phyloP scores from a whole-genome alignment of 208 protist genomes.

The Tritrichomonas foetus region DNA sequence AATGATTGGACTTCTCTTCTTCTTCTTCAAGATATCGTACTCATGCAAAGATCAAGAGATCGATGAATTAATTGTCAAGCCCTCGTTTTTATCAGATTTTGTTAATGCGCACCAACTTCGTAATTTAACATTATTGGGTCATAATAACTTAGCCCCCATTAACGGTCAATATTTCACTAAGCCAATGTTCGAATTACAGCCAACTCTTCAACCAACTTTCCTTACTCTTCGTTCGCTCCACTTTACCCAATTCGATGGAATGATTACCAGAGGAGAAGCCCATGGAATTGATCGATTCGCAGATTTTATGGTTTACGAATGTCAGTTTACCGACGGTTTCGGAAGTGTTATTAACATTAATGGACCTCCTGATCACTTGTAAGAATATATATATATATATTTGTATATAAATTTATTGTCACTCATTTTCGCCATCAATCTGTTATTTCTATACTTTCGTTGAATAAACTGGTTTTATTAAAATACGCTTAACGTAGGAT shows the following conservation, averaged over 20 bases:
- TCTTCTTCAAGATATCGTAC: no score
- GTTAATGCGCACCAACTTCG: not conserved
- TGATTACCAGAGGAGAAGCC: not conserved
- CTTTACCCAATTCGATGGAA: conserved; percentile 17
- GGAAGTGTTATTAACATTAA: no score
- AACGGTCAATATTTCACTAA: not conserved
- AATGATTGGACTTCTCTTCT: no score
- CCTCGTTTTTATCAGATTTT: not conserved
- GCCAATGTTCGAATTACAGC: not conserved
- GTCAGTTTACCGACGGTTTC: no score
- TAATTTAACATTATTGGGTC: conserved; percentile 1
- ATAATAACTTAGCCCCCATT: not conserved
- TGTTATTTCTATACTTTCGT: no score
- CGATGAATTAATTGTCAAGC: not conserved
- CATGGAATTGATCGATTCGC: not conserved
- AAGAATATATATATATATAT: no score
- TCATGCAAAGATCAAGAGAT: no score
- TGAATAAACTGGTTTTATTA: no score
- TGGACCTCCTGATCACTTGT: no score
- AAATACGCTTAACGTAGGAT: no score
- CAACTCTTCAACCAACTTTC: not conserved
- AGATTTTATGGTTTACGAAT: not conserved
- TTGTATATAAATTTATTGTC: no score
- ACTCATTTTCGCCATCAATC: no score
- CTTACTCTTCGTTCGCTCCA: not conserved